Percentiles rank a stretch among this genome's conserved stretches.
Evolutionary conservation across 805 yeast genomes (phyloP).

Genomic region (Suhomyces canberraensis): DNA sequence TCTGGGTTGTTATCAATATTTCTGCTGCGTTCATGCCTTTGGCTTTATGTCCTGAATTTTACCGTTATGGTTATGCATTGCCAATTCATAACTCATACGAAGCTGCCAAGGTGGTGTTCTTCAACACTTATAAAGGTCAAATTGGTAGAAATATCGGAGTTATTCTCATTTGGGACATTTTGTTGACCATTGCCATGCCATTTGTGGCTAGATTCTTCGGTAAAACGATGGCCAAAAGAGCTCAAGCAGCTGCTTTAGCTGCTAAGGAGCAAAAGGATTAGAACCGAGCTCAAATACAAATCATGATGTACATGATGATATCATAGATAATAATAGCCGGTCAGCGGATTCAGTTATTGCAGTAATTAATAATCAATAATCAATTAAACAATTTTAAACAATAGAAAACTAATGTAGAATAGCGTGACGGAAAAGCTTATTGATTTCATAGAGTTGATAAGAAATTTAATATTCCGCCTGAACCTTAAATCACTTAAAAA

Average conservation of each 20-base stretch:
- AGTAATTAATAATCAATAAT: no score
- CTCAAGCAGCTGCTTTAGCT: slow-evolving; percentile 19
- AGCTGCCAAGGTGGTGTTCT: slow-evolving; percentile 30
- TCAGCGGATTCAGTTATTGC: no score
- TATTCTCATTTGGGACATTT: slow-evolving; percentile 38
- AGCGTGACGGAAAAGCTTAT: no score
- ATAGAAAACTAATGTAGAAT: no score
- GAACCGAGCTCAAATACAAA: no score
- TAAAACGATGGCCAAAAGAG: slow-evolving; percentile 27
- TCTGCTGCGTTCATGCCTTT: slow-evolving; percentile 33
- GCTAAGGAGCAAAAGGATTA: no score
- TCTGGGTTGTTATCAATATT: slow-evolving; percentile 27
- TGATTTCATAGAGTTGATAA: no score
- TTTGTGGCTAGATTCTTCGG: slow-evolving; percentile 43
- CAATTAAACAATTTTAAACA: no score
- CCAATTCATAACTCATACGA: slow-evolving; percentile 35
- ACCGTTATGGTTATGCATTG: slow-evolving; percentile 34
- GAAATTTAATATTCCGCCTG: no score
- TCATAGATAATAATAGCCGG: no score
- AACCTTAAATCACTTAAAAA: no score
- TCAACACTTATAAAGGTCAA: slow-evolving; percentile 31
- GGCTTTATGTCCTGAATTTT: slow-evolving; percentile 29
- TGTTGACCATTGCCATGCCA: slow-evolving; percentile 45
- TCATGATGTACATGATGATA: no score
- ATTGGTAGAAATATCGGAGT: slow-evolving; percentile 27